Percentiles rank a stretch among this genome's conserved stretches.
Evolutionary conservation across 106 monocot species (phyloP).

Genomic region (Dactylorhiza incarnata): DNA sequence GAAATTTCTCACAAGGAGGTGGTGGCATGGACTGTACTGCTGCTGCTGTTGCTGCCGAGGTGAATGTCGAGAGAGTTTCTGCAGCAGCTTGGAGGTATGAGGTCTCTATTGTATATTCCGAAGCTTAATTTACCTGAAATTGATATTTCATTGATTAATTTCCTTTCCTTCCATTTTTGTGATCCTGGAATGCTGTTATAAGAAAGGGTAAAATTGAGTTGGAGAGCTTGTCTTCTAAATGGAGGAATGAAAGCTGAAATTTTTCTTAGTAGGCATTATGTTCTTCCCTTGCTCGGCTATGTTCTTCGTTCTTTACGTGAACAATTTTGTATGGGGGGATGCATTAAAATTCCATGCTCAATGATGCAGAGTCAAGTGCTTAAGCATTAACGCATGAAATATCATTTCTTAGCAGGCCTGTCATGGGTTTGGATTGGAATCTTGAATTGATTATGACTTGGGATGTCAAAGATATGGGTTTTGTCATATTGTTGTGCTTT

Average conservation of each 20-base stretch:
- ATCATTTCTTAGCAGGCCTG: background rate
- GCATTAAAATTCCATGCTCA: background rate
- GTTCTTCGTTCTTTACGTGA: background rate
- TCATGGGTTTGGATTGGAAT: background rate
- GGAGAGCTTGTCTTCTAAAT: background rate
- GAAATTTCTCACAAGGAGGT: too few species aligned
- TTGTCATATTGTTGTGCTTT: too few species aligned
- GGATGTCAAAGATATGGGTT: background rate
- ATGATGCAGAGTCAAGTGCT: background rate
- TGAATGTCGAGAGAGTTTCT: conserved; percentile 15
- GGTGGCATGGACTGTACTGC: background rate
- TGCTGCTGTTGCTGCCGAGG: background rate
- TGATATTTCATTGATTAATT: background rate
- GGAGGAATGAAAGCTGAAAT: background rate
- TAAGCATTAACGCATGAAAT: background rate
- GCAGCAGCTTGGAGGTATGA: conserved; percentile 15
- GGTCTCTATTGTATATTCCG: background rate
- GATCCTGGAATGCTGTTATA: background rate
- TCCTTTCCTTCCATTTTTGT: background rate
- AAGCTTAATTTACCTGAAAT: background rate
- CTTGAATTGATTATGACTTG: background rate
- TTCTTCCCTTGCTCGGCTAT: background rate
- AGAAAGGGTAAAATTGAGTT: background rate
- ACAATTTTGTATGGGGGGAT: background rate
- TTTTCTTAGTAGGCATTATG: background rate